Evolutionary conservation across 129 eudicot genomes (phyloP).

Genomic region (Dittrichia graveolens): DNA sequence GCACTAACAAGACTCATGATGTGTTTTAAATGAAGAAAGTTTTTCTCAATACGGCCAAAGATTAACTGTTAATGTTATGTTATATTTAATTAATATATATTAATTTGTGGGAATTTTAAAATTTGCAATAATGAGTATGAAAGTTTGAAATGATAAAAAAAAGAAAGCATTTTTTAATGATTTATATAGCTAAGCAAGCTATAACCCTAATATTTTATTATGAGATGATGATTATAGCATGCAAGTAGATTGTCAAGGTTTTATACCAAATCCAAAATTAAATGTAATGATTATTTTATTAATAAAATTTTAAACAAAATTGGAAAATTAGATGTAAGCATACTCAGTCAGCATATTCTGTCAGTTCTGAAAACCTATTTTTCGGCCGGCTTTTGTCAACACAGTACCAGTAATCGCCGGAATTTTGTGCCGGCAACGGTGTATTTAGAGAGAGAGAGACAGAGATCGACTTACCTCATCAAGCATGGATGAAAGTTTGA

Average conservation of each 20-base stretch:
- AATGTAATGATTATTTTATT: conserved; percentile 14
- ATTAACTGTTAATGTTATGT: conserved; percentile 11
- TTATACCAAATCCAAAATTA: conserved; percentile 37
- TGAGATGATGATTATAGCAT: conserved; percentile 26
- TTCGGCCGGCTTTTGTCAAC: conserved; percentile 37
- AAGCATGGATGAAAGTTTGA: conserved; percentile 93
- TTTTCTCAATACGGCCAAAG: conserved; percentile 37
- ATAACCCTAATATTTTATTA: conserved; percentile 33
- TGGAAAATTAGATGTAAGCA: conserved; percentile 22
- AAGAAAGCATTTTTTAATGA: conserved; percentile 2
- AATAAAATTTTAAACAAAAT: neutral
- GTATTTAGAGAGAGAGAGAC: conserved; percentile 17
- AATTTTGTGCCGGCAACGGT: conserved; percentile 32
- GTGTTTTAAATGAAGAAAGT: neutral
- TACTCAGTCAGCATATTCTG: conserved; percentile 39
- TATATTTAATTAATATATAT: conserved; percentile 6
- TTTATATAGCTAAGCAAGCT: conserved; percentile 9
- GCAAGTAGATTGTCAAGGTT: conserved; percentile 29
- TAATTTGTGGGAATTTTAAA: conserved; percentile 20
- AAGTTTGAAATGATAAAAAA: neutral
- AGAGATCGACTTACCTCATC: conserved; percentile 73
- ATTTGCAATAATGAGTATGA: conserved; percentile 10
- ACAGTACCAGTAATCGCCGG: conserved; percentile 34
- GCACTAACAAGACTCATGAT: conserved; percentile 16
- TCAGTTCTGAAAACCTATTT: conserved; percentile 21